Base-by-base conservation (phyloP, 306 rosid genomes). In the Mimosa pudica region DNA sequence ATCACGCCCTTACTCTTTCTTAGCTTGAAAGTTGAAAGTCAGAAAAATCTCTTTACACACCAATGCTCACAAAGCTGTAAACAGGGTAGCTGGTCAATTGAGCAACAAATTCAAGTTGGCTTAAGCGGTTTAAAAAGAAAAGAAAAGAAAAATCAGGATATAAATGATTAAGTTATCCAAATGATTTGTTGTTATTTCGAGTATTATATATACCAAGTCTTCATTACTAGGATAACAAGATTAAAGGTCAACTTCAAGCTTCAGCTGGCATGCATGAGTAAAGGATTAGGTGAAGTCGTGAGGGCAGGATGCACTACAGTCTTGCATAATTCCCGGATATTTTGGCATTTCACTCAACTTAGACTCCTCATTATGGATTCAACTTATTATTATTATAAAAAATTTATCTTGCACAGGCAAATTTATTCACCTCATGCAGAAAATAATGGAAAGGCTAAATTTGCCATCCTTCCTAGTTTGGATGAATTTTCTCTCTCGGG, bases 251-350 rank as follows among this genome's bases (percentile, higher is more conserved):
- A 83, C 65, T 20, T 70, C 38, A 45, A n/a, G 74, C 74, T 63
- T 73, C 24, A 54, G 79, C 76, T 84, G 76, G 65, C 67, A 80
- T 17, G 72, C 81, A 70, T 63, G 30, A 55, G 70, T 76, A 63
- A 47, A 84, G 42, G 58, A 77, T 84, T 81, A 73, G 65, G 65
- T 60, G 65, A 60, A 60, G 13, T 24, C 36, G 65, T 24, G 36
- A 60, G 82, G 87, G 46, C 17, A 81, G 64, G 24, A 64, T 6
- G 5, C 46, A 13, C 6, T 6, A 17, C 20, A 64, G 3, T 35
- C 46, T 14, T 14, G 20, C 33, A 57, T 18, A 20, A 60, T 58
- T 20, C 16, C 14, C 12, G 52, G 52, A 11, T 9, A 1, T 11
- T 3, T 48, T 38, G 4, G 1, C 12, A 1, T 11, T 48, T 48